Evolutionary conservation across 2,329 filamentous ascomycete species (phyloP).

Genomic region (Pyrenochaeta sp.): DNA sequence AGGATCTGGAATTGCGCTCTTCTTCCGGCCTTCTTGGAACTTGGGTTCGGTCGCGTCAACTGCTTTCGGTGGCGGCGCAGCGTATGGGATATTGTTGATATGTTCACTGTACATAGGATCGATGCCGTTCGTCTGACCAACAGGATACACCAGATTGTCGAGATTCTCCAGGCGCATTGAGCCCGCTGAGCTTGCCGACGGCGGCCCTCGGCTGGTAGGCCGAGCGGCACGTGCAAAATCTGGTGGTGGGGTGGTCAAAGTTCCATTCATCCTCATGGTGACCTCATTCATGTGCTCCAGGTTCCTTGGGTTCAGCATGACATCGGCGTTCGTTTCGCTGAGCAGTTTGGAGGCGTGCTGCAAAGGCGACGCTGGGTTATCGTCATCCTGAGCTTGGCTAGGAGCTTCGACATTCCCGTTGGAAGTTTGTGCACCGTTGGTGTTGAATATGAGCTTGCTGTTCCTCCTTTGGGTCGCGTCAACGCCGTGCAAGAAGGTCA

Average conservation of each 20-base stretch:
- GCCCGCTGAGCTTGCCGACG: slow-evolving; percentile 59
- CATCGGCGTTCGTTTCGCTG: slow-evolving; percentile 70
- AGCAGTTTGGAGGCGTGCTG: slow-evolving; percentile 73
- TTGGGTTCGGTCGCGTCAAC: slow-evolving; percentile 58
- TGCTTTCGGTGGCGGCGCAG: slow-evolving; percentile 73
- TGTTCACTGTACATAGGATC: slow-evolving; percentile 95
- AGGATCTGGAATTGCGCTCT: slow-evolving; percentile 67
- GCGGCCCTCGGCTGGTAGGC: slow-evolving; percentile 53
- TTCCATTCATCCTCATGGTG: slow-evolving; percentile 62
- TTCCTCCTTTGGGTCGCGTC: slow-evolving; percentile 71
- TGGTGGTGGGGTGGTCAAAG: slow-evolving; percentile 64
- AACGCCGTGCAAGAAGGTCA: slow-evolving; percentile 70
- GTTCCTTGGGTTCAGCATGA: slow-evolving; percentile 68
- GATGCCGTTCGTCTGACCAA: slow-evolving; percentile 88
- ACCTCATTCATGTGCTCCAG: slow-evolving; percentile 70
- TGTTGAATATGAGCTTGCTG: slow-evolving; percentile 56
- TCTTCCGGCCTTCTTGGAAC: slow-evolving; percentile 64
- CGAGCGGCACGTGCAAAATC: slow-evolving; percentile 59
- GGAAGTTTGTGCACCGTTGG: slow-evolving; percentile 47
- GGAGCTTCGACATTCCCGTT: slow-evolving; percentile 53
- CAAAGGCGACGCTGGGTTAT: slow-evolving; percentile 70
- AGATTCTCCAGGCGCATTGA: slow-evolving; percentile 65
- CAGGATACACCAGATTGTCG: slow-evolving; percentile 84
- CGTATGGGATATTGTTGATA: slow-evolving; percentile 91
- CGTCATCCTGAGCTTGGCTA: slow-evolving; percentile 60